Evolutionary conservation across 169 alveolate species (phyloP), one percentile per base, ranked within the genome.

Genomic region (Condylostoma magnum): DNA sequence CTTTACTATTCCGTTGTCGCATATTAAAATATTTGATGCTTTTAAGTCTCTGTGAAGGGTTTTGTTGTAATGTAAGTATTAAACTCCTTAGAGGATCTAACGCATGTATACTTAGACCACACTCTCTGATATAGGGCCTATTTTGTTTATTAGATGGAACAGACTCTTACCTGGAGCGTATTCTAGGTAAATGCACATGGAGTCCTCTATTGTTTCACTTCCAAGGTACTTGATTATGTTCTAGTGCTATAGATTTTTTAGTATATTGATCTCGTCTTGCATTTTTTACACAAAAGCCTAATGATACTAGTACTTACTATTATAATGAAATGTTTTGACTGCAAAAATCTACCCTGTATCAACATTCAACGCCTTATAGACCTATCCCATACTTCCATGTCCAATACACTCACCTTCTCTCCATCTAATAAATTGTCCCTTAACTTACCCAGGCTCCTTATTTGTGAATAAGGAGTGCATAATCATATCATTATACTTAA

Each of bases 21-120:
- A 86, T 0, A 90, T 55, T 18, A 90, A 67, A 31, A 90, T 90
- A 71, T 90, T 90, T 3, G 91, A 92, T n/a, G 91, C 86, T 79
- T 90, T 90, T 27, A 90, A 78, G 60, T 90, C 95, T 69, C 95
- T 82, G 67, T 90, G 95, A 12, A 90, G 79, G 33, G 80, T 71
- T 57, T 69, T 73, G 55, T 83, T 82, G 47, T 63, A 65, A 72
- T 90, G 95, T 34, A 83, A 52, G 51, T 77, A 83, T 54, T 72
- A 72, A 46, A 83, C 34, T 3, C 90, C 90, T 69, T 77, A 66
- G 3, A 82, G 60, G 18, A 82, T 82, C 38, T 82, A 73, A 33
- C 65, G 69, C 33, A 83, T 77, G 44, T 70, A 82, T 4, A n/a
- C 70, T 47, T 72, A 43, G 3, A 82, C 54, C 5, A 71, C 27